Base-by-base conservation (phyloP, 2,329 filamentous ascomycete genomes). In the Lasiodiplodia sp. region DNA sequence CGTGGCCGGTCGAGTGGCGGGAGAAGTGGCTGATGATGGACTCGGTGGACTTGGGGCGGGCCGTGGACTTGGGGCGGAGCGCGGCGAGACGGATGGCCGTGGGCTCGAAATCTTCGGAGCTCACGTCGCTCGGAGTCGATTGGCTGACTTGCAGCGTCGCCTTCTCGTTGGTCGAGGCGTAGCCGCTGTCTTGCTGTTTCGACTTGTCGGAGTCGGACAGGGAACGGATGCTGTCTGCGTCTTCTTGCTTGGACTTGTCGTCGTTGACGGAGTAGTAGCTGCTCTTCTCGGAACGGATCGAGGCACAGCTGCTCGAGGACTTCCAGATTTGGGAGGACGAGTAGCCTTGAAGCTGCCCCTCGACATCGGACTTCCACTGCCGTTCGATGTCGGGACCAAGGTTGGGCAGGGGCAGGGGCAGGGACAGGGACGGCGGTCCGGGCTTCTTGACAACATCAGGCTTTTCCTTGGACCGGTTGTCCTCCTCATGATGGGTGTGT, bases 1-100 rank as follows among this genome's bases (percentile, higher is more conserved):
- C 23, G 23, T 62, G 25, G 21, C 18, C 25, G 16, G 55, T 21
- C 14, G 57, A 12, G 40, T 47, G 25, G 14, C 40, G 28, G 18
- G 58, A 63, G 40, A 49, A 63, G 44, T 44, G 58, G 58, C 40
- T 63, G 58, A 63, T 25, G 40, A 63, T 63, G 58, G n/a, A n/a
- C 25, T 63, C 58, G 37, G 58, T 37, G 14, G 58, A 63, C 40
- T 63, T 14, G 2, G 40, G 40, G 34, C 18, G 40, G 28, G 58
- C 4, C 44, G 40, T 34, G 8, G 31, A 34, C 8, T 34, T 34
- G 31, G 31, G 31, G 31, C 31, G 40, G 23, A 47, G 25, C 3
- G 38, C 58, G 58, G 58, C 51, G 58, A 63, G 49, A n/a, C 58
- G 40, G 10, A 34, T 34, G 40, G 23, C 25, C n/a, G 23, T n/a